Percentiles rank a stretch among this genome's conserved stretches.
These are phyloP conservation scores for Rutstroemia sp. DNA, from an alignment of 2,329 filamentous ascomycete species.

Conservation along the genomic window DNA sequence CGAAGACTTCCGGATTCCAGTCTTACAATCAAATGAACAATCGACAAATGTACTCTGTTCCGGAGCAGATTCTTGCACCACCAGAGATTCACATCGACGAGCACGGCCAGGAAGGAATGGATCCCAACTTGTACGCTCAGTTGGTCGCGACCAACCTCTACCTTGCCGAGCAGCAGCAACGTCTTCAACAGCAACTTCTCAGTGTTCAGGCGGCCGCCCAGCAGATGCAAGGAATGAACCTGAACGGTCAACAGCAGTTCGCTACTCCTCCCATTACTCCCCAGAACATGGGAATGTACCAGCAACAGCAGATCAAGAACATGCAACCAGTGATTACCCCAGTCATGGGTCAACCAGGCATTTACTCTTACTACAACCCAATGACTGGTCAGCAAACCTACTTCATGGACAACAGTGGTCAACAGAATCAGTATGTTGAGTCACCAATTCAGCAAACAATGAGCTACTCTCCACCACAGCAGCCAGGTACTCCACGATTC, in stretches of 20 bases:
- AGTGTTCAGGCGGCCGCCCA: constrained; percentile 76
- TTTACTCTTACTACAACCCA: constrained; percentile 80
- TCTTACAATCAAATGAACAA: constrained; percentile 35
- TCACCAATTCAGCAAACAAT: constrained; percentile 30
- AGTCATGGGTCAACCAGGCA: constrained; percentile 59
- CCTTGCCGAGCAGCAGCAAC: constrained; percentile 89
- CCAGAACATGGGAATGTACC: constrained; percentile 46
- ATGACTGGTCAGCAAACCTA: constrained; percentile 78
- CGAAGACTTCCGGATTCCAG: constrained; percentile 27
- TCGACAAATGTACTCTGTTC: constrained; percentile 55
- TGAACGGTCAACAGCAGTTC: constrained; percentile 52
- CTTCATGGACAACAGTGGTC: constrained; percentile 44
- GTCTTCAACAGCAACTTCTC: constrained; percentile 86
- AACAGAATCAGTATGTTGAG: constrained; percentile 34
- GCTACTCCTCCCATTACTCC: constrained; percentile 44
- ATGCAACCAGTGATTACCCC: constrained; percentile 39
- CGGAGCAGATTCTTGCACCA: constrained; percentile 84
- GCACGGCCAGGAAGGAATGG: constrained; percentile 65
- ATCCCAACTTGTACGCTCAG: constrained; percentile 80
- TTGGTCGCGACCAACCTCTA: constrained; percentile 87
- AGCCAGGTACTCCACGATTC: constrained; percentile 59
- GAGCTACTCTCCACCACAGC: constrained; percentile 42
- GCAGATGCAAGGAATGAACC: constrained; percentile 70
- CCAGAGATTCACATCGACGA: constrained; percentile 71
- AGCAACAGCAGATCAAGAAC: constrained; percentile 28